These are phyloP conservation scores for Wallacemonas sp. DNA, from an alignment of 208 protist genomes.

Conservation along the genomic window DNA sequence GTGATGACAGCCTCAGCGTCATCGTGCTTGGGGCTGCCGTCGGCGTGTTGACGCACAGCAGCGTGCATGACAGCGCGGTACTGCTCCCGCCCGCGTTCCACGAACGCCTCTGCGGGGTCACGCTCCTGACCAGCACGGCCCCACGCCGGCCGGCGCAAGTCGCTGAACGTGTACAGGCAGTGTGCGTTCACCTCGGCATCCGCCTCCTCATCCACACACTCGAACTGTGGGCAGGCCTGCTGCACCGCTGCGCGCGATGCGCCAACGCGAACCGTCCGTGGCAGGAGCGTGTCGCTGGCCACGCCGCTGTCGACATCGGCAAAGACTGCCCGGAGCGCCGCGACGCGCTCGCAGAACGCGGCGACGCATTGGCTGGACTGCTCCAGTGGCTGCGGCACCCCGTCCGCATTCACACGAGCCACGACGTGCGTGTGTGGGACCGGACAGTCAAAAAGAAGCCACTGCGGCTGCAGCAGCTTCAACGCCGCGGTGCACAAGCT, in stretches of 20 bases:
- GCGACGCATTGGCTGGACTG: not conserved
- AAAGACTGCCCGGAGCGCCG: not conserved
- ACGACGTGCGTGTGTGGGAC: not conserved
- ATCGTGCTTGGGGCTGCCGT: not conserved
- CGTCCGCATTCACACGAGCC: not conserved
- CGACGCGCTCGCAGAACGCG: not conserved
- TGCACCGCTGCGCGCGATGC: not conserved
- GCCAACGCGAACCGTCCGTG: not conserved
- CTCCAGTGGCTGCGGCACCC: not conserved
- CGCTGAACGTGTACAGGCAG: not conserved
- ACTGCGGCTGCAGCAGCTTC: conserved; percentile 1
- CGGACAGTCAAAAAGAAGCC: not conserved
- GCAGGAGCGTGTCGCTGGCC: not conserved
- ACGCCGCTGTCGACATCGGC: not conserved
- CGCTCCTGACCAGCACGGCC: not conserved
- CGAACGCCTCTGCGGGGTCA: not conserved
- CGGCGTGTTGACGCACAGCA: not conserved
- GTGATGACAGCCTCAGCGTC: no score
- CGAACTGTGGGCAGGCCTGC: not conserved
- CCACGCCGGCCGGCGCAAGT: not conserved
- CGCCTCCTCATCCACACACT: not conserved
- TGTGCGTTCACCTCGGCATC: no score
- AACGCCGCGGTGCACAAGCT: not conserved
- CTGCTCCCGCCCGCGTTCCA: no score
- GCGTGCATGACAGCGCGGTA: not conserved